phyloP scores from a whole-genome alignment of 192 early-diverging fungal genomes.

The Backusella westeae region DNA sequence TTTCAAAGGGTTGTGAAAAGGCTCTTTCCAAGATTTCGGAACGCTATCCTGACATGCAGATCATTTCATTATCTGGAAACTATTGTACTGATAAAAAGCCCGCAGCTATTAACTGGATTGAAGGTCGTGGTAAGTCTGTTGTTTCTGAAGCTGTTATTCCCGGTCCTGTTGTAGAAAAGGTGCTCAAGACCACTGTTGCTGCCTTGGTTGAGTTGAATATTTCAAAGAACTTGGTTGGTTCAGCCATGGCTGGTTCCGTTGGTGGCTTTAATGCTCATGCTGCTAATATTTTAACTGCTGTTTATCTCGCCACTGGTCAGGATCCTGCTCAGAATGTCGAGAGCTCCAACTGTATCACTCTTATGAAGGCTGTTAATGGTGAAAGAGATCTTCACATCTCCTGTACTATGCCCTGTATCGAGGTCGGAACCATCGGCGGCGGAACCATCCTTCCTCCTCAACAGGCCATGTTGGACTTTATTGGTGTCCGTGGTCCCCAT shows the following conservation, averaged over 20 bases:
- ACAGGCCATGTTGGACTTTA: conserved; percentile 82
- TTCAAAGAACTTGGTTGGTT: conserved; percentile 89
- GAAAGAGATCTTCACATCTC: conserved; percentile 82
- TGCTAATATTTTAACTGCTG: conserved; percentile 88
- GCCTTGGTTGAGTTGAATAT: conserved; percentile 79
- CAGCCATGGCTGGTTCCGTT: conserved; percentile 89
- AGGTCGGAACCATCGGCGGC: conserved; percentile 93
- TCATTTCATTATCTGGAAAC: conserved; percentile 87
- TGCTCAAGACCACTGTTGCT: conserved; percentile 84
- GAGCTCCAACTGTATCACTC: conserved; percentile 87
- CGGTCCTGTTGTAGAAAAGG: conserved; percentile 69
- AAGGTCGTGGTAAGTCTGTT: conserved; percentile 92
- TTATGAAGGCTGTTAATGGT: conserved; percentile 86
- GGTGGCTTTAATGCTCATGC: conserved; percentile 96
- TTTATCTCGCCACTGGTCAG: conserved; percentile 91
- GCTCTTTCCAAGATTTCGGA: conserved; percentile 62
- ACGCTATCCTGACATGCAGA: conserved; percentile 68
- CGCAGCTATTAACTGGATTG: conserved; percentile 96
- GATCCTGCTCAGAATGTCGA: conserved; percentile 97
- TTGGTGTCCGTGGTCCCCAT: conserved; percentile 84
- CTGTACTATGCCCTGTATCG: conserved; percentile 91
- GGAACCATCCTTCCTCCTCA: conserved; percentile 85
- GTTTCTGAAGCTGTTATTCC: conserved; percentile 85
- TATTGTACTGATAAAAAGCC: conserved; percentile 98
- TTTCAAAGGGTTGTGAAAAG: conserved; percentile 92